Evolutionary conservation across 2,329 filamentous ascomycete genomes (phyloP).

Genomic region (Neoarthrinium moseri): DNA sequence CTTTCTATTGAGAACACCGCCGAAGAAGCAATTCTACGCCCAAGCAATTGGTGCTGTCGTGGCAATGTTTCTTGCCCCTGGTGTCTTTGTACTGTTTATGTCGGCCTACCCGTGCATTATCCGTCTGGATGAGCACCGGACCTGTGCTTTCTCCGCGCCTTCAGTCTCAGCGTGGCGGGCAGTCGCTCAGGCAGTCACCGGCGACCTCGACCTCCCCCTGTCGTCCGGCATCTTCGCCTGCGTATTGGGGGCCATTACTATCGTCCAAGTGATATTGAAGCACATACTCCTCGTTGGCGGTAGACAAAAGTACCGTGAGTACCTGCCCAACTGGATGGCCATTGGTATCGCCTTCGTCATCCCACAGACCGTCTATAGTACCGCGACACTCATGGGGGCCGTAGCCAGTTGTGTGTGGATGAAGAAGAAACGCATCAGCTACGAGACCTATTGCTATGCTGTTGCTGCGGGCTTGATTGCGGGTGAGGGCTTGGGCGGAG

Average conservation of each 20-base stretch:
- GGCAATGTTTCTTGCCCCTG: constrained; percentile 65
- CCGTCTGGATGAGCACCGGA: constrained; percentile 23
- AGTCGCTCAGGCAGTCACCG: constrained; percentile 61
- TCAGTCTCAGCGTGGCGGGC: constrained; percentile 66
- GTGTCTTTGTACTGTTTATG: constrained; percentile 67
- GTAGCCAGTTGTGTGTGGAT: constrained; percentile 51
- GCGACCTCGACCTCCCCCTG: constrained; percentile 55
- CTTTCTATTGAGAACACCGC: constrained; percentile 64
- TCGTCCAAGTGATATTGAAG: constrained; percentile 44
- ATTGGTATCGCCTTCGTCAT: constrained; percentile 59
- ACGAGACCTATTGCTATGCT: constrained; percentile 59
- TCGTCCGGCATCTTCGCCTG: constrained; percentile 58
- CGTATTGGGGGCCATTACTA: constrained; percentile 50
- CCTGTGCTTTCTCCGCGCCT: constrained; percentile 61
- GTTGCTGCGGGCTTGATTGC: constrained; percentile 61
- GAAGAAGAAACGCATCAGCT: constrained; percentile 49
- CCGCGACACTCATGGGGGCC: constrained; percentile 58
- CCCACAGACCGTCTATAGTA: constrained; percentile 54
- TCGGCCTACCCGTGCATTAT: constrained; percentile 66
- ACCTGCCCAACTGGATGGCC: constrained; percentile 62
- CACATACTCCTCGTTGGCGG: constrained; percentile 48
- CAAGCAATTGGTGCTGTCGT: constrained; percentile 62
- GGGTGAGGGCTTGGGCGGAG: constrained; percentile 48
- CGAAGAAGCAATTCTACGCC: constrained; percentile 64
- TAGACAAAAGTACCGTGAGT: constrained; percentile 52